phyloP scores from a whole-genome alignment of 2,329 filamentous ascomycete species.

The Rhinocladiella similis region DNA sequence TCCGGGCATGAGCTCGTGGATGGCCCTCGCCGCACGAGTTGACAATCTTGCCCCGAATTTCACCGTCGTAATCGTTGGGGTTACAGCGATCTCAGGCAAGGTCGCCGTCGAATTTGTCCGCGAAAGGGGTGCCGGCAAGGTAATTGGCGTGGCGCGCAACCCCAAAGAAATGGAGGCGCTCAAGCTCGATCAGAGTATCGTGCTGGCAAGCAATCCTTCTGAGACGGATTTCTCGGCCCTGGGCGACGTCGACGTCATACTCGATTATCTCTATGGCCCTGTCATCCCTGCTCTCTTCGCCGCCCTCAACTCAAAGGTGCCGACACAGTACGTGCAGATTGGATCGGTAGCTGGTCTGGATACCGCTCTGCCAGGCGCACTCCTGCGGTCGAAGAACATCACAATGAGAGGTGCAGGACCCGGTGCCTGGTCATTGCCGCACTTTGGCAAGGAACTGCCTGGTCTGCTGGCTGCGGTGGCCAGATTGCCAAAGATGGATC shows the following conservation, averaged over 20 bases:
- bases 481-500: slow-evolving; percentile 20
- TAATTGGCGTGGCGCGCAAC: slow-evolving; percentile 56
- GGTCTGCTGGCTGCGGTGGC: slow-evolving; percentile 21
- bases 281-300: slow-evolving; percentile 44
- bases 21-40: slow-evolving; percentile 52
- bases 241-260: slow-evolving; percentile 53
- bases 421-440: slow-evolving; percentile 43
- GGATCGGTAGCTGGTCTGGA: slow-evolving; percentile 47
- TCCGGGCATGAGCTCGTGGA: slow-evolving; percentile 58
- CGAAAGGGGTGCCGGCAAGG: slow-evolving; percentile 48
- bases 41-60: slow-evolving; percentile 43
- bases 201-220: slow-evolving; percentile 38
- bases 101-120: slow-evolving; percentile 52
- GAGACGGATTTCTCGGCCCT: slow-evolving; percentile 45
- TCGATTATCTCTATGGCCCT: slow-evolving; percentile 60
- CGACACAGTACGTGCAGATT: slow-evolving; percentile 56
- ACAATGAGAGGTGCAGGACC: slow-evolving; percentile 50
- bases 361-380: slow-evolving; percentile 42
- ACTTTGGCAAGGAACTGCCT: slow-evolving; percentile 33
- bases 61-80: slow-evolving; percentile 54
- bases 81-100: slow-evolving; percentile 54
- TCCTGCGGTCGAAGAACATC: slow-evolving; percentile 52
- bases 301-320: slow-evolving; percentile 42
- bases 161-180: slow-evolving; percentile 43
- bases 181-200: slow-evolving; percentile 49